phyloP scores from a whole-genome alignment of 2,329 filamentous ascomycete genomes.

The Immersiporthe knoxdaviesiana region DNA sequence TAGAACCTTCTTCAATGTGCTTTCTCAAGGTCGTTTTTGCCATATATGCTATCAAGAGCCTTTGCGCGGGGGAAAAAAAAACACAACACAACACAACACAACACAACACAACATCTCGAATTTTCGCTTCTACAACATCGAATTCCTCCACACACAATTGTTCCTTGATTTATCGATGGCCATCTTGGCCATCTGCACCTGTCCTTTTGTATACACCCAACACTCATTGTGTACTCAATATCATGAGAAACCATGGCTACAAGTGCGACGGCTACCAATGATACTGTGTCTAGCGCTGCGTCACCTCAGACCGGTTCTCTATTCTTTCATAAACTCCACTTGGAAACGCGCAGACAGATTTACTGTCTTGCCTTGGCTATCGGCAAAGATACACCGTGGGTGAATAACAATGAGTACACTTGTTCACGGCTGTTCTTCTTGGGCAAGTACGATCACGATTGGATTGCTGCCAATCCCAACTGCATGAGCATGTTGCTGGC shows the following conservation, averaged over 20 bases:
- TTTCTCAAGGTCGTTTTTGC: background rate
- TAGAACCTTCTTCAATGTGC: background rate
- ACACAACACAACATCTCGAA: too few species aligned
- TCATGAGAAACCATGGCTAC: background rate
- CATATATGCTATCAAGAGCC: background rate
- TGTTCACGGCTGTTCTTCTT: background rate
- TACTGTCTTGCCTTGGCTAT: background rate
- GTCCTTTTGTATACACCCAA: background rate
- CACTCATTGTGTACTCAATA: background rate
- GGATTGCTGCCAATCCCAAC: background rate
- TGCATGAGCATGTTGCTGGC: conserved; percentile 3
- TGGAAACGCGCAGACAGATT: background rate
- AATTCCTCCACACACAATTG: background rate
- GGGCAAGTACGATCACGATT: background rate
- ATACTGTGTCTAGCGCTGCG: background rate
- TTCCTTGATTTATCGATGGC: background rate
- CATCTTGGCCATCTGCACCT: background rate
- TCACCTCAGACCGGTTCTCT: background rate
- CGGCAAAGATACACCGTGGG: background rate
- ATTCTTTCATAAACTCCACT: background rate
- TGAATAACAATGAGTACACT: background rate
- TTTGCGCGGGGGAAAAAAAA: too few species aligned
- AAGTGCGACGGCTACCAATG: background rate
- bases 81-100: too few species aligned
- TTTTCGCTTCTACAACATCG: background rate